Percentiles rank a stretch among this genome's conserved stretches.
These are phyloP conservation scores for Tolypocladium ophioglossoides DNA, from an alignment of 2,329 filamentous ascomycete genomes.

Conservation along the genomic window DNA sequence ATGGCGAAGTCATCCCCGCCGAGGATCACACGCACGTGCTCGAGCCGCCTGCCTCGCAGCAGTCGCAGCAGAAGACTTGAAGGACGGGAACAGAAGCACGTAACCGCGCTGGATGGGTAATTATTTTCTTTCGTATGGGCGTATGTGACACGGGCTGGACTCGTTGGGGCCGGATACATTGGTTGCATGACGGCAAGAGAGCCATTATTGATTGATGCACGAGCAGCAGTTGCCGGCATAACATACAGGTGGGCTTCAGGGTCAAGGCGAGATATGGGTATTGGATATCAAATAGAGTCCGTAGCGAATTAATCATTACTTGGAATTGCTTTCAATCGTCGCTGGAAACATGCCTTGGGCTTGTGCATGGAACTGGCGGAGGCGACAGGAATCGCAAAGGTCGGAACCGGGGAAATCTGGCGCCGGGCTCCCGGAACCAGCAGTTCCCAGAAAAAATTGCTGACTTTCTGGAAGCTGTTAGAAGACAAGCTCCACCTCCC, in stretches of 20 bases:
- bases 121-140: not conserved
- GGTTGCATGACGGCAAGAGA: not conserved
- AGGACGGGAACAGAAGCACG: not conserved
- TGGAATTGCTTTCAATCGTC: not conserved
- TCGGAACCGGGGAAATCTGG: slow-evolving; percentile 24
- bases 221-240: not conserved
- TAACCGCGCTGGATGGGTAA: not conserved
- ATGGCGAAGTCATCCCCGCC: slow-evolving; percentile 59
- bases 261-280: not conserved
- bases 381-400: slow-evolving; percentile 1
- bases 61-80: slow-evolving; percentile 13
- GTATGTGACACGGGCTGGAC: not conserved
- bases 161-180: not conserved
- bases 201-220: not conserved
- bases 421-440: slow-evolving; percentile 11
- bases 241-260: not conserved
- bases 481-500: slow-evolving; percentile 23
- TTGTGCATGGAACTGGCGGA: not conserved
- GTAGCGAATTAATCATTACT: not conserved
- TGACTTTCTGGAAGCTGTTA: slow-evolving; percentile 29
- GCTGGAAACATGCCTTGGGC: not conserved
- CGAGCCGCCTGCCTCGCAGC: slow-evolving; percentile 52
- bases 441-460: slow-evolving; percentile 24
- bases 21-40: slow-evolving; percentile 76
- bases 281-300: not conserved